Percentiles rank a stretch among this genome's conserved stretches.
phyloP scores from a whole-genome alignment of 352 stramenopile genomes.

The Pythium apleroticum region DNA sequence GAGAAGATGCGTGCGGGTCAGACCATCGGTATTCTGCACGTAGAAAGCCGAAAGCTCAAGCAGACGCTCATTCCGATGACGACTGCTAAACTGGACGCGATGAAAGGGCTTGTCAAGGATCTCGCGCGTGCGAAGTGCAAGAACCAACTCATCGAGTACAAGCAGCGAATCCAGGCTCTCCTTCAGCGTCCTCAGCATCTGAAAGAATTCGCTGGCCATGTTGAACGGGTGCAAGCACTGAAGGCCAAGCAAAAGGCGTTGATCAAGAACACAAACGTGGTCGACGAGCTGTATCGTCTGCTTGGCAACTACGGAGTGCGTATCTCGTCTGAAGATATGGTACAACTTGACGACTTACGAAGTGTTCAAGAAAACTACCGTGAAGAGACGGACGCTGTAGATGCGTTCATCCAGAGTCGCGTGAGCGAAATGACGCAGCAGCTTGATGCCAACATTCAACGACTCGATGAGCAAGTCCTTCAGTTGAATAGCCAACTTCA shows the following conservation, averaged over 20 bases:
- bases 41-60: conserved; percentile 94
- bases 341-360: conserved; percentile 90
- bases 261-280: conserved; percentile 84
- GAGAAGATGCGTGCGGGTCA: conserved; percentile 92
- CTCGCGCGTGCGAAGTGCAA: conserved; percentile 88
- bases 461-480: conserved; percentile 90
- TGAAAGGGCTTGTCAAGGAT: conserved; percentile 93
- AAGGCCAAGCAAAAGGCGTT: conserved; percentile 82
- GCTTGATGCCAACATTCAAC: conserved; percentile 91
- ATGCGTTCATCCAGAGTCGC: conserved; percentile 81
- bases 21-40: conserved; percentile 91
- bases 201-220: conserved; percentile 91
- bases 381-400: conserved; percentile 84
- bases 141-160: conserved; percentile 89
- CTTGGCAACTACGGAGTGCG: conserved; percentile 90
- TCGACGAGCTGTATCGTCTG: conserved; percentile 93
- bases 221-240: conserved; percentile 73
- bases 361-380: conserved; percentile 87
- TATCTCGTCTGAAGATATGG: conserved; percentile 92
- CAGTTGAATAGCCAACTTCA: conserved; percentile 83
- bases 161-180: conserved; percentile 84
- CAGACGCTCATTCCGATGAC: conserved; percentile 92
- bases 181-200: conserved; percentile 84
- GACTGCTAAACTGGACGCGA: conserved; percentile 88
- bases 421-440: conserved; percentile 91